Evolutionary conservation across 164 flowering plant species (phyloP), one percentile per base, ranked within the genome.

Genomic region (Vitis labrusca): DNA sequence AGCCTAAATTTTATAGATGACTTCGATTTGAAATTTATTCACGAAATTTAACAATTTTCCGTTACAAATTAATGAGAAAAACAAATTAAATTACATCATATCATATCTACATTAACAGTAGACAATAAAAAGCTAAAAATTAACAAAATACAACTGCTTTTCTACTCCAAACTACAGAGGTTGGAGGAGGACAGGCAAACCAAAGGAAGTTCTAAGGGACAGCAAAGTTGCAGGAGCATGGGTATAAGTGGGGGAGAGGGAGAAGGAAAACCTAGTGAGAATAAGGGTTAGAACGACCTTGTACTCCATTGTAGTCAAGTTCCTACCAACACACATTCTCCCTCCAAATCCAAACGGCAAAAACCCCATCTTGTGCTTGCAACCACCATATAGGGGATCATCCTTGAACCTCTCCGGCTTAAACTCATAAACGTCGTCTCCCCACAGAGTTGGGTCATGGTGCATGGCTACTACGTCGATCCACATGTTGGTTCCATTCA

Each of bases 311-410:
- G 55, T 65, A 6, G 77, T 74, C 77, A 88, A 70, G 77, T 89
- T 89, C 77, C 90, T 76, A 3, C 97, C 99, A 14, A 89, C 72
- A 54, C 97, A 91, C 91, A 91, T 88, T 65, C 97, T 84, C 49
- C 97, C 95, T 67, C 98, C 98, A 70, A 94, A 92, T 29, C 99
- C 97, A 64, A 89, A 94, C 0, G 99, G 97, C 77, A 90, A 67
- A 65, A 72, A 94, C n/a, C 95, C 97, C 93, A 88, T 91, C 78
- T 82, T 91, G 74, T 91, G 89, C 61, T 82, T 88, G 88, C 99
- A 92, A 2, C 92, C 94, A 0, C 97, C 95, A 48, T 79, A 63
- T 5, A 83, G 10, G n/a, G 3, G n/a, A 16, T 86, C 84, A 2
- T 83, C 86, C 55, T 72, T 71, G 63, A 94, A 94, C 80, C 99